Evolutionary conservation across 768 basidiomycete genomes (phyloP).

Genomic region (Mycena belliarum): DNA sequence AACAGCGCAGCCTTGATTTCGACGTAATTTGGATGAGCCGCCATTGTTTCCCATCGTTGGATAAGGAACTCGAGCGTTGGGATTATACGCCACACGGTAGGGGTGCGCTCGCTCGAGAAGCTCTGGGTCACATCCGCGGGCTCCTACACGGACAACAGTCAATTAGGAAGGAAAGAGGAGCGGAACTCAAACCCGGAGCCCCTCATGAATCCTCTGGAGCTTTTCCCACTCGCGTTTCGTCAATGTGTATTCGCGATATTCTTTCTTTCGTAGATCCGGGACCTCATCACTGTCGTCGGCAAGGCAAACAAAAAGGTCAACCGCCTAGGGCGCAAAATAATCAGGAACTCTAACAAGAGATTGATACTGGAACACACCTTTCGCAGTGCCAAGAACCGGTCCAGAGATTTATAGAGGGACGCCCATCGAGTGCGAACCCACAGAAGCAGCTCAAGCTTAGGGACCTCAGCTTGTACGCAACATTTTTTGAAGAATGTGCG

Average conservation of each 20-base stretch:
- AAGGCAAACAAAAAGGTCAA: slow-evolving; percentile 24
- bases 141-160: background rate
- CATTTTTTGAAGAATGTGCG: slow-evolving; percentile 13
- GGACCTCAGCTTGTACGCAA: slow-evolving; percentile 7
- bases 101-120: background rate
- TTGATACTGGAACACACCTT: background rate
- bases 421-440: slow-evolving; percentile 24
- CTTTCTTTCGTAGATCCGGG: slow-evolving; percentile 28
- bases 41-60: slow-evolving; percentile 1
- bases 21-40: background rate
- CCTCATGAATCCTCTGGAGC: slow-evolving; percentile 25
- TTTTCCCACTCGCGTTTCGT: slow-evolving; percentile 24
- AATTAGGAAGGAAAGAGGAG: background rate
- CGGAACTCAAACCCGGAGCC: slow-evolving; percentile 21
- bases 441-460: slow-evolving; percentile 9
- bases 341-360: slow-evolving; percentile 10
- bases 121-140: slow-evolving; percentile 1
- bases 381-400: slow-evolving; percentile 3
- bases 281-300: slow-evolving; percentile 27
- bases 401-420: slow-evolving; percentile 19
- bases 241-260: slow-evolving; percentile 26
- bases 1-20: background rate
- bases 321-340: slow-evolving; percentile 24
- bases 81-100: background rate
- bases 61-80: slow-evolving; percentile 1